Evolutionary conservation across 1,284 basidiomycete genomes (phyloP).

Genomic region (Cryptococcus neoformans): DNA sequence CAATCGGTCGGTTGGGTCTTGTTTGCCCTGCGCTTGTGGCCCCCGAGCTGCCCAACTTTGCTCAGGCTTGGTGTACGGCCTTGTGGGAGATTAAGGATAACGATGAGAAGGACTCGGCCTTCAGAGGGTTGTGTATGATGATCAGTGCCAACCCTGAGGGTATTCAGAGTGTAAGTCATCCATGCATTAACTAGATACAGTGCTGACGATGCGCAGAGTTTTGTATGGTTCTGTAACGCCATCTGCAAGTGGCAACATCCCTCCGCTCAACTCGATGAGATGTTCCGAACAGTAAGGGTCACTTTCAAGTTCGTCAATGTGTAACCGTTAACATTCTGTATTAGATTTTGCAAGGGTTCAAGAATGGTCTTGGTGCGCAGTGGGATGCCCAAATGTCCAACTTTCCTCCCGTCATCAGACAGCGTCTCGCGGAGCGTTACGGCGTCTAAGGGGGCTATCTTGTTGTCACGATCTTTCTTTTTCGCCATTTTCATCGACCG

Average conservation of each 20-base stretch:
- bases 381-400: slow-evolving; percentile 38
- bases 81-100: slow-evolving; percentile 99
- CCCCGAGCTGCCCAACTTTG: slow-evolving; percentile 84
- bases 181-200: not conserved
- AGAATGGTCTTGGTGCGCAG: slow-evolving; percentile 38
- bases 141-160: slow-evolving; percentile 91
- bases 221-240: slow-evolving; percentile 96
- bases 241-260: slow-evolving; percentile 90
- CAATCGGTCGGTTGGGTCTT: slow-evolving; percentile 92
- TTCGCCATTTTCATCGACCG: not conserved
- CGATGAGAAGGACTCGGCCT: slow-evolving; percentile 99
- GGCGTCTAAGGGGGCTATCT: no score
- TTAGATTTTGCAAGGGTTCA: slow-evolving; percentile 48
- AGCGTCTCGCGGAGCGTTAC: slow-evolving; percentile 47
- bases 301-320: not conserved
- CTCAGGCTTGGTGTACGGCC: slow-evolving; percentile 95
- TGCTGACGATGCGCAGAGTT: slow-evolving; percentile 57
- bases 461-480: not conserved
- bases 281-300: slow-evolving; percentile 65
- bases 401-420: slow-evolving; percentile 45
- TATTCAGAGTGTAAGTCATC: slow-evolving; percentile 69
- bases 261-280: slow-evolving; percentile 78
- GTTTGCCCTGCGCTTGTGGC: slow-evolving; percentile 87
- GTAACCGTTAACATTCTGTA: not conserved
- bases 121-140: slow-evolving; percentile 93